Percentiles rank a stretch among this genome's conserved stretches.
Conservation (phyloP, 805 yeast species). For the Ogataea ganodermae region DNA sequence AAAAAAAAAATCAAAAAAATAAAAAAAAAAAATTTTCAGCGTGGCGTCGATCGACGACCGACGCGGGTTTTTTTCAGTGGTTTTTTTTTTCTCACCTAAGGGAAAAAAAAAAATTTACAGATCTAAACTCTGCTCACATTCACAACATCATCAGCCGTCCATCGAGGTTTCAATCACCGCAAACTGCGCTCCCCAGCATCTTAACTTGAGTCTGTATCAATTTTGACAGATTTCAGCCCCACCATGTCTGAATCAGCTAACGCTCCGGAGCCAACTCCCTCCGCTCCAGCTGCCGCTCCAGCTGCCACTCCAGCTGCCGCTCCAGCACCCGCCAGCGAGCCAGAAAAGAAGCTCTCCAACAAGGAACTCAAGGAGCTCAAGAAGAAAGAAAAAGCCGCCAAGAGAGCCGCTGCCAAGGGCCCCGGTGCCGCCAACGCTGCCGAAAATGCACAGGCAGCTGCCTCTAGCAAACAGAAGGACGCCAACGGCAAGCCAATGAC, state of each 20-base stretch:
- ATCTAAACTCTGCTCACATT: too few relatives aligned
- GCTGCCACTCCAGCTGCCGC: not conserved
- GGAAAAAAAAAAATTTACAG: not conserved
- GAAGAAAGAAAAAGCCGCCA: slow-evolving; percentile 88
- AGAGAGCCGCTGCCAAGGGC: slow-evolving; percentile 84
- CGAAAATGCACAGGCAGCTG: slow-evolving; percentile 31
- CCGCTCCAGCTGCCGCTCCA: slow-evolving; percentile 5
- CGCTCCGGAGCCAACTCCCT: slow-evolving; percentile 4
- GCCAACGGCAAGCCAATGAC: slow-evolving; percentile 44
- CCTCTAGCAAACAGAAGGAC: slow-evolving; percentile 26
- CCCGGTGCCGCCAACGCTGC: slow-evolving; percentile 33
- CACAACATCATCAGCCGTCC: too few relatives aligned
- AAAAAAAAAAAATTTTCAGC: slow-evolving; percentile 2
- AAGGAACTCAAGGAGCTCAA: slow-evolving; percentile 86
- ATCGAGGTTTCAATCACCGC: too few relatives aligned
- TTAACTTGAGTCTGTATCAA: too few relatives aligned
- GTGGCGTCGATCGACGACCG: not conserved
- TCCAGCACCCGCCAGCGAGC: not conserved
- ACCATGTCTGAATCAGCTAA: slow-evolving; percentile 1
- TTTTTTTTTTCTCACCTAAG: not conserved
- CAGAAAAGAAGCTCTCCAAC: slow-evolving; percentile 46
- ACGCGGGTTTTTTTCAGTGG: not conserved
- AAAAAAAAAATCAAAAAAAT: not conserved
- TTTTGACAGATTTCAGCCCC: too few relatives aligned
- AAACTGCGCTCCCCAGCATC: too few relatives aligned